phyloP scores from a whole-genome alignment of 2,329 filamentous ascomycete species.

The Acephala macrosclerotiorum region DNA sequence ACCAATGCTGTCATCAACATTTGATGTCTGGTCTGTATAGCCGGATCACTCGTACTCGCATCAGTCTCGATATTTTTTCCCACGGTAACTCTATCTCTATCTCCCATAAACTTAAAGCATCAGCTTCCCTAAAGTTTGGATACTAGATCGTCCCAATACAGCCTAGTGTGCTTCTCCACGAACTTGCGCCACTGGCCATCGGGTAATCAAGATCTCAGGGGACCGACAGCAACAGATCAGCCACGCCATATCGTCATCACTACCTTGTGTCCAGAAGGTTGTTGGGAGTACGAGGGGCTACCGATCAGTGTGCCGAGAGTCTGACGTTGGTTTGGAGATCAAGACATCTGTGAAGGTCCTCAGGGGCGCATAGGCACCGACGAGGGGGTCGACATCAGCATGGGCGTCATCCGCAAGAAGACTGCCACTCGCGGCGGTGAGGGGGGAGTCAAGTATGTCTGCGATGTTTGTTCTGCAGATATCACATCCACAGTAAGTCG shows the following conservation, averaged over 20 bases:
- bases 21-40: not conserved
- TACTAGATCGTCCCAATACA: not conserved
- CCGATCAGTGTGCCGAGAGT: not conserved
- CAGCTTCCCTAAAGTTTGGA: not conserved
- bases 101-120: not conserved
- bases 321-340: not conserved
- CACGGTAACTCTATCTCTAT: not conserved
- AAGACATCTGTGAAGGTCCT: not conserved
- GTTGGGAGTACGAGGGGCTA: conserved; percentile 1
- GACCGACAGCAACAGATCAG: conserved; percentile 9
- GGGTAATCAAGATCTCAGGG: conserved; percentile 15
- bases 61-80: not conserved
- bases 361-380: not conserved
- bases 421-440: conserved; percentile 85
- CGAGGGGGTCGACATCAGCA: conserved; percentile 46
- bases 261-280: not conserved
- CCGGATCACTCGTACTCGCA: not conserved
- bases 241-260: conserved; percentile 10
- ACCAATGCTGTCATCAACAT: not conserved
- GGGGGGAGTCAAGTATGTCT: conserved; percentile 93
- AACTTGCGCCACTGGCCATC: conserved; percentile 11
- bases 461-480: conserved; percentile 95
- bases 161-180: not conserved
- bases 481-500: conserved; percentile 90
- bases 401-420: conserved; percentile 98